Evolutionary conservation across 805 yeast species (phyloP).

Genomic region (Myxozyma udenii): DNA sequence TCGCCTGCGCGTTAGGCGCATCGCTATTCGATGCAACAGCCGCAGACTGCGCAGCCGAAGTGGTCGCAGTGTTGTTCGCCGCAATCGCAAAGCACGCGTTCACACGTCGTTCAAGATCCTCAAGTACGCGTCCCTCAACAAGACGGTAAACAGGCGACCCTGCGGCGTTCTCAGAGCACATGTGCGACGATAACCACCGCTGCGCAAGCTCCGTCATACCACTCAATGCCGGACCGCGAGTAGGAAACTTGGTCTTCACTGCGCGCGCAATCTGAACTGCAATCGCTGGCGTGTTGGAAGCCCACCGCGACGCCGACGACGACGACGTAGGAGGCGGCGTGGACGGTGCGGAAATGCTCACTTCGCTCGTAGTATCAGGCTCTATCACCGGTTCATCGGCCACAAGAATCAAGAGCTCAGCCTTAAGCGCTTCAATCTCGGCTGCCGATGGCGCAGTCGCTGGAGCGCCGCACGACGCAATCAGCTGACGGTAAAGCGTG

Average conservation of each 20-base stretch:
- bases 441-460: conserved; percentile 5
- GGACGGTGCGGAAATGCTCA: neutral
- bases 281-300: conserved; percentile 5
- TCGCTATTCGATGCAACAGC: neutral
- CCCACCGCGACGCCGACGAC: conserved; percentile 14
- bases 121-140: conserved; percentile 20
- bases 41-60: neutral
- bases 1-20: conserved; percentile 1
- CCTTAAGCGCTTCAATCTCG: conserved; percentile 22
- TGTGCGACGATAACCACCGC: conserved; percentile 14
- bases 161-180: neutral
- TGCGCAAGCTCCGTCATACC: conserved; percentile 10
- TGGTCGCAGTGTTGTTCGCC: neutral
- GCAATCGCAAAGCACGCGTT: conserved; percentile 4
- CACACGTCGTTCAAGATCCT: conserved; percentile 19
- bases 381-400: conserved; percentile 15
- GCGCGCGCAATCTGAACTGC: conserved; percentile 27
- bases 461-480: conserved; percentile 24
- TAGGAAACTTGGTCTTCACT: conserved; percentile 11
- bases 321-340: neutral
- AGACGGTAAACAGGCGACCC: conserved; percentile 16
- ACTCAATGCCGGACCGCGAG: conserved; percentile 4
- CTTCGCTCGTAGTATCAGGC: neutral
- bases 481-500: conserved; percentile 68
- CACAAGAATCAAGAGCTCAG: conserved; percentile 26